Base-by-base conservation (phyloP, 495 filamentous ascomycete species). In the Aspergillus kassunensis region DNA sequence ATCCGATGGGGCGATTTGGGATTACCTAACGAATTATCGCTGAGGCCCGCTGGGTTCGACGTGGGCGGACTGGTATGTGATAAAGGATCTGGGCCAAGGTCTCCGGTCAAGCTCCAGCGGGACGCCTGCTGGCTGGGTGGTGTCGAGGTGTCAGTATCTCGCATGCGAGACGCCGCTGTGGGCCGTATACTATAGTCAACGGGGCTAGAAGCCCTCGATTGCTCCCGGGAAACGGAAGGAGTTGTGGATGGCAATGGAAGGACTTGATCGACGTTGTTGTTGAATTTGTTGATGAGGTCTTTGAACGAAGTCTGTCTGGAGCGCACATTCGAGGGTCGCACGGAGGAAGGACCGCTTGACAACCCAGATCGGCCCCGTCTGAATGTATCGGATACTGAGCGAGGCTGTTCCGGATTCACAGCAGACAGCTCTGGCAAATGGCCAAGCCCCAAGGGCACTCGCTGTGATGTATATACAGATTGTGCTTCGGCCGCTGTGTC, bases 251-350 rank as follows among this genome's bases (percentile, higher is more conserved):
- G 77, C 6, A 77, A 40, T 10, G 80, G 80, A 11, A 79, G 69
- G 31, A 80, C 65, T 47, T 80, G 71, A 58, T 83, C 79, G 23
- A 69, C 61, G 40, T 67, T 76, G 40, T 79, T 76, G 59, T 86
- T 81, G 65, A 86, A 85, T 25, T 73, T 78, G 62, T 80, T 78
- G 37, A 84, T 71, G 18, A 86, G 74, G 36, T 85, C 77, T 66
- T 79, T 81, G 61, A 85, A 81, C 11, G 78, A 77, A 5, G 79
- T 66, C 56, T 80, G 72, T 46, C 73, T 65, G 23, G 69, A 53
- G 35, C 69, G 67, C 27, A 59, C 50, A 16, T 60, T 53, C 12
- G 59, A 61, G 10, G 68, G 49, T 9, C 62, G 29, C 21, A 52
- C 49, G 16, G 59, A 33, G 20, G 56, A 29, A 2, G 30, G 45